A percentile compares a stretch with the other conserved stretches of the same genome.
Evolutionary conservation across 768 basidiomycete genomes (phyloP).

Genomic region (Leucogyrophana mollusca): DNA sequence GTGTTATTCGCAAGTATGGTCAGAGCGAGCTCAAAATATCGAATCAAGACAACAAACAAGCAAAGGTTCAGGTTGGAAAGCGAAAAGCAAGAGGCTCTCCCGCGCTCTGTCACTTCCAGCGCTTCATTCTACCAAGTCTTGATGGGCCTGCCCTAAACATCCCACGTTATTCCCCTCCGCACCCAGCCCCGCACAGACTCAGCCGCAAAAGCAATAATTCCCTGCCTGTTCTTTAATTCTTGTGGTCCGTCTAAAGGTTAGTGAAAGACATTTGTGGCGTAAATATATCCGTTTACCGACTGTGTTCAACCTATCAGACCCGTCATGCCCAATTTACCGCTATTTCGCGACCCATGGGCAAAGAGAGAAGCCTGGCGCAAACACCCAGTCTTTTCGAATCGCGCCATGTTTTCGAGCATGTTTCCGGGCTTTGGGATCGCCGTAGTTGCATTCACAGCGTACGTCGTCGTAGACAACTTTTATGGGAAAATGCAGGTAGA

Average conservation of each 20-base stretch:
- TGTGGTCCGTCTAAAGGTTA: no score
- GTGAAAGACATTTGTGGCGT: no score
- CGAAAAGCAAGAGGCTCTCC: constrained; percentile 24
- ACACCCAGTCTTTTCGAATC: constrained; percentile 83
- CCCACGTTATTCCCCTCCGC: constrained; percentile 22
- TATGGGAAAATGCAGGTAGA: constrained; percentile 39
- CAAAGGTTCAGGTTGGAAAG: constrained; percentile 26
- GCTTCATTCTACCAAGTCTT: constrained; percentile 38
- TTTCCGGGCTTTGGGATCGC: constrained; percentile 97
- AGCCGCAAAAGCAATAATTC: no score
- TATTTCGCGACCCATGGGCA: constrained; percentile 93
- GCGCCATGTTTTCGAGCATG: constrained; percentile 83
- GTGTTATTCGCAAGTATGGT: constrained; percentile 2
- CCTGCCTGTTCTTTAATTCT: no score
- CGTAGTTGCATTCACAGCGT: constrained; percentile 86
- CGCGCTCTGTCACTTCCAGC: constrained; percentile 19
- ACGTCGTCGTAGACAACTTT: constrained; percentile 83
- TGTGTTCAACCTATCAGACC: no score
- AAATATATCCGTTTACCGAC: no score
- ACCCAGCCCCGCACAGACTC: no score
- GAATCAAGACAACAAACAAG: constrained; percentile 17
- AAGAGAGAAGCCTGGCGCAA: constrained; percentile 92
- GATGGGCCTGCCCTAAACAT: constrained; percentile 58
- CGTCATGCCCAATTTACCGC: constrained; percentile 60
- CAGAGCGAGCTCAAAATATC: constrained; percentile 22